phyloP scores from a whole-genome alignment of 208 protist species.

The Acanthamoeba castellanii region DNA sequence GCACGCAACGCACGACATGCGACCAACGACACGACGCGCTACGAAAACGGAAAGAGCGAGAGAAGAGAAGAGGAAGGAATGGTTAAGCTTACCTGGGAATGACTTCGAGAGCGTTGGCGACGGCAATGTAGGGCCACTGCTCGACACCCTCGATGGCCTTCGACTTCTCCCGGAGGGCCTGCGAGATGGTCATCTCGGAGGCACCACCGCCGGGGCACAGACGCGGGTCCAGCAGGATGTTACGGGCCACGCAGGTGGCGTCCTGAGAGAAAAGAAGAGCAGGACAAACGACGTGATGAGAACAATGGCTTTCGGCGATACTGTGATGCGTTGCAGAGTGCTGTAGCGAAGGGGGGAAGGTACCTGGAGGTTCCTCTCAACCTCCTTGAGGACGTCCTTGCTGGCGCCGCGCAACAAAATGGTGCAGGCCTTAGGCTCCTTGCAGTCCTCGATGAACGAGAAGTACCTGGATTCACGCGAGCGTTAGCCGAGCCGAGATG shows the following conservation, averaged over 20 bases:
- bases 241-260: conserved; percentile 98
- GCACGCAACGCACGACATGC: too few relatives aligned
- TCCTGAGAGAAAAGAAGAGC: conserved; percentile 95
- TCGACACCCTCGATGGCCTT: conserved; percentile 97
- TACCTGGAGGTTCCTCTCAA: conserved; percentile 95
- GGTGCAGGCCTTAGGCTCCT: conserved; percentile 98
- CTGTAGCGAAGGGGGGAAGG: neutral
- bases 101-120: conserved; percentile 94
- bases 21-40: too few relatives aligned
- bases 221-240: conserved; percentile 97
- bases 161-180: conserved; percentile 94
- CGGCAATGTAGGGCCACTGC: conserved; percentile 97
- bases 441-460: conserved; percentile 99
- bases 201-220: conserved; percentile 99
- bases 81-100: conserved; percentile 85
- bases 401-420: conserved; percentile 99
- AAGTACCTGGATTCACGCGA: conserved; percentile 93
- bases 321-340: neutral
- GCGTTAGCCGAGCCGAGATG: too few relatives aligned
- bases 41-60: too few relatives aligned
- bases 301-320: neutral
- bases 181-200: conserved; percentile 94
- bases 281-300: conserved; percentile 22
- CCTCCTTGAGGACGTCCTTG: conserved; percentile 99
- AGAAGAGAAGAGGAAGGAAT: neutral